Evolutionary conservation across 176 grass and related monocot species (phyloP), one percentile per base, ranked within the genome.

Genomic region (Aechmea fasciata): DNA sequence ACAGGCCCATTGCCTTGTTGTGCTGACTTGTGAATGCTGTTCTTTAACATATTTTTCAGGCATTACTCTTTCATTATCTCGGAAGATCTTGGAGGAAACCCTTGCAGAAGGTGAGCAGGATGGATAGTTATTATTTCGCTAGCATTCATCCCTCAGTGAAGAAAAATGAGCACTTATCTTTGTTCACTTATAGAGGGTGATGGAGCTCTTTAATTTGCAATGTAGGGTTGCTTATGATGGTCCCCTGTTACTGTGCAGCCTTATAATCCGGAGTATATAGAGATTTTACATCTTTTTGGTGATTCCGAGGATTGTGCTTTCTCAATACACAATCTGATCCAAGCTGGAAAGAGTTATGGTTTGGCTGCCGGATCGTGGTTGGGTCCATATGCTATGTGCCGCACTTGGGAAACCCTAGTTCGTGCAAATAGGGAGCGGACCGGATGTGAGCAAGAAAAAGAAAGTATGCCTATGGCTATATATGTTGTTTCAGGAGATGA

Each of bases 401-500:
- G 89, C n/a, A 79, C 94, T 48, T 99, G 94, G 94, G 86, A 99
- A 80, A 99, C 89, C 14, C 82, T 99, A 68, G 18, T 82, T 67
- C 82, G 82, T 67, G 74, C 86, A 53, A 83, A 87, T 41, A 87
- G 76, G 19, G 83, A 86, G 65, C 75, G 82, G 51, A 20, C 15
- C 72, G 69, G 69, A 71, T 63, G 49, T 67, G 66, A 57, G n/a
- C 50, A 52, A 15, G 52, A 47, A 57, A 82, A 84, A 65, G 87
- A 71, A 74, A 72, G 51, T 12, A 85, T 99, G 33, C 87, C 90
- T 65, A 93, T 94, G 90, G 87, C 57, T 64, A 65, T 93, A 53
- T 99, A 90, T 83, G 84, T 99, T 13, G 89, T 99, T 75, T 99
- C 94, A 29, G 94, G 94, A 47, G 94, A 99, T 70, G 90, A 87